Conservation (phyloP, 2,329 filamentous ascomycete species). For the Stromatinia cepivora region DNA sequence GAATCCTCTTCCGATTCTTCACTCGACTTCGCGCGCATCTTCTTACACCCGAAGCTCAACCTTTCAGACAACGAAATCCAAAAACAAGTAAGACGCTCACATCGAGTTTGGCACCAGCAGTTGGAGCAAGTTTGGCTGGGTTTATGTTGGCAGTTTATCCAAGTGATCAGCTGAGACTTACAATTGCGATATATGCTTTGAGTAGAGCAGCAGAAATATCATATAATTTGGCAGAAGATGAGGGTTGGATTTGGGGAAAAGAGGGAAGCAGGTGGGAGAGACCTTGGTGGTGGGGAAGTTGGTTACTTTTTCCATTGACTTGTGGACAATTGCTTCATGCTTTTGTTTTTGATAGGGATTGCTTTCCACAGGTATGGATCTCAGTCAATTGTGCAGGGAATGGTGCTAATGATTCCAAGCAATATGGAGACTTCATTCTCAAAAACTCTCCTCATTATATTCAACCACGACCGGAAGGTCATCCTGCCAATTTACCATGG, state of each 20-base stretch:
- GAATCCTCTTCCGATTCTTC: slow-evolving; percentile 88
- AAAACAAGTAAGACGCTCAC: slow-evolving; percentile 72
- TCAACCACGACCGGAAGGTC: slow-evolving; percentile 66
- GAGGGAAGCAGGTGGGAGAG: slow-evolving; percentile 56
- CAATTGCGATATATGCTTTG: slow-evolving; percentile 77
- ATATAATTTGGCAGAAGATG: slow-evolving; percentile 80
- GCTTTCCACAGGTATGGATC: slow-evolving; percentile 59
- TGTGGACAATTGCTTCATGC: slow-evolving; percentile 77
- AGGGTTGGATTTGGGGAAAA: slow-evolving; percentile 65
- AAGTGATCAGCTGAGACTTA: slow-evolving; percentile 68
- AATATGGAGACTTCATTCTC: slow-evolving; percentile 65
- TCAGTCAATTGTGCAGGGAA: slow-evolving; percentile 35
- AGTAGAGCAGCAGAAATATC: slow-evolving; percentile 82
- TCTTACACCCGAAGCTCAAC: slow-evolving; percentile 73
- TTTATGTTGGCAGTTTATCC: slow-evolving; percentile 77
- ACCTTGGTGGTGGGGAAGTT: slow-evolving; percentile 84
- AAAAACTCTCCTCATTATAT: slow-evolving; percentile 77
- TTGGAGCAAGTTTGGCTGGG: slow-evolving; percentile 87
- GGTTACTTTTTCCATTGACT: slow-evolving; percentile 75
- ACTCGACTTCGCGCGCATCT: slow-evolving; percentile 75
- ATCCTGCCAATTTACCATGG: slow-evolving; percentile 69
- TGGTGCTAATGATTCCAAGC: slow-evolving; percentile 29
- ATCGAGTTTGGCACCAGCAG: slow-evolving; percentile 78
- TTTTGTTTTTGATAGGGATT: slow-evolving; percentile 74
- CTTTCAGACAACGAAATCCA: slow-evolving; percentile 83